Evolutionary conservation across 305 asterid genomes (phyloP).

Genomic region (Caryopteris hybrid): DNA sequence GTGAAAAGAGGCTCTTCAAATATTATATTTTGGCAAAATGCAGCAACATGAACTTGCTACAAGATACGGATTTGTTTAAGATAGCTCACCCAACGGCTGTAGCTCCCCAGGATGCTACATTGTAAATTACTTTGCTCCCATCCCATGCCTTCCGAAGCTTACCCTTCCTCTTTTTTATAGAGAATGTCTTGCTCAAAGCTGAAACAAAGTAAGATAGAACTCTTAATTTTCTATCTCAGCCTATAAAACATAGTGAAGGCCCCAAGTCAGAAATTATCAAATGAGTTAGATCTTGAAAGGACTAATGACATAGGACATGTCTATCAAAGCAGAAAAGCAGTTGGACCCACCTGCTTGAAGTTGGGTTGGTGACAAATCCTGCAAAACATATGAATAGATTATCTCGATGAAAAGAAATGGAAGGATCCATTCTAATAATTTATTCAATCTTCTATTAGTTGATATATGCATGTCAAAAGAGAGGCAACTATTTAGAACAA

Average conservation of each 20-base stretch:
- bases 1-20: not conserved
- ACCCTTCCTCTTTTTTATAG: conserved; percentile 75
- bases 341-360: conserved; percentile 71
- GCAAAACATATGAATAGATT: conserved; percentile 25
- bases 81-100: conserved; percentile 90
- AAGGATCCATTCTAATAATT: conserved; percentile 9
- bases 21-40: conserved; percentile 2
- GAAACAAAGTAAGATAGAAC: conserved; percentile 30
- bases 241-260: not conserved
- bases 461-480: not conserved
- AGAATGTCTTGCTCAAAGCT: conserved; percentile 95
- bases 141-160: conserved; percentile 97
- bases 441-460: no score
- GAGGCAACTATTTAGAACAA: not conserved
- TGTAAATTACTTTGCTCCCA: conserved; percentile 91
- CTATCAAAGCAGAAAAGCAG: not conserved
- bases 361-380: conserved; percentile 94
- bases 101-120: conserved; percentile 99
- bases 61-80: conserved; percentile 10
- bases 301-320: no score
- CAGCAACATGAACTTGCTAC: conserved; percentile 6
- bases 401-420: conserved; percentile 1
- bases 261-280: conserved; percentile 1
- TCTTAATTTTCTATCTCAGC: not conserved
- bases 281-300: not conserved